These are phyloP conservation scores for Camellia granthamiana DNA, from an alignment of 148 eudicot genomes.

Conservation along the genomic window DNA sequence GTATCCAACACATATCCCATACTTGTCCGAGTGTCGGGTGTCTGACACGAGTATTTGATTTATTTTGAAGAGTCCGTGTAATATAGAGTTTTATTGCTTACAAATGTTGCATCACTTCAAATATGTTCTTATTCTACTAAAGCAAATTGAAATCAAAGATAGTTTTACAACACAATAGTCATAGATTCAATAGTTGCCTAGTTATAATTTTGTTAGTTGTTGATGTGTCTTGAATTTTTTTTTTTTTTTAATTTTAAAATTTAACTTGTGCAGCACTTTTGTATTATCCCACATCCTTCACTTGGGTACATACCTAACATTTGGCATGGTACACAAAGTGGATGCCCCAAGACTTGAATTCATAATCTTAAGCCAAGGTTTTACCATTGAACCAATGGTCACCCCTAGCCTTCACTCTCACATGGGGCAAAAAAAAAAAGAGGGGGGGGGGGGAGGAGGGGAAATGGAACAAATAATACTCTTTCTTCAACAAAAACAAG, in stretches of 20 bases:
- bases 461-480: too few species aligned
- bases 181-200: background rate
- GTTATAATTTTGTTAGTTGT: background rate
- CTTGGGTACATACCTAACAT: background rate
- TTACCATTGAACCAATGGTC: too few species aligned
- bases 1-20: too few species aligned
- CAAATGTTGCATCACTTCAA: background rate
- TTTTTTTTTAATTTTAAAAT: background rate
- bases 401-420: too few species aligned
- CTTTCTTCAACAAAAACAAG: background rate
- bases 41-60: too few species aligned
- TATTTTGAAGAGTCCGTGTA: too few species aligned
- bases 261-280: background rate
- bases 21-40: too few species aligned
- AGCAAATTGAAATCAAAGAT: background rate
- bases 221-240: background rate
- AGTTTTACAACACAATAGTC: background rate
- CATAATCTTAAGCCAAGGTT: too few species aligned
- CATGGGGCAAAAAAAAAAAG: too few species aligned
- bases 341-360: too few species aligned
- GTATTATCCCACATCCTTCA: background rate
- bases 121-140: constrained; percentile 1
- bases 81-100: background rate
- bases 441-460: too few species aligned
- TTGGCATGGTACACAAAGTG: too few species aligned